Evolutionary conservation across 139 green algal species (phyloP).

Genomic region (Choricystis sp.): DNA sequence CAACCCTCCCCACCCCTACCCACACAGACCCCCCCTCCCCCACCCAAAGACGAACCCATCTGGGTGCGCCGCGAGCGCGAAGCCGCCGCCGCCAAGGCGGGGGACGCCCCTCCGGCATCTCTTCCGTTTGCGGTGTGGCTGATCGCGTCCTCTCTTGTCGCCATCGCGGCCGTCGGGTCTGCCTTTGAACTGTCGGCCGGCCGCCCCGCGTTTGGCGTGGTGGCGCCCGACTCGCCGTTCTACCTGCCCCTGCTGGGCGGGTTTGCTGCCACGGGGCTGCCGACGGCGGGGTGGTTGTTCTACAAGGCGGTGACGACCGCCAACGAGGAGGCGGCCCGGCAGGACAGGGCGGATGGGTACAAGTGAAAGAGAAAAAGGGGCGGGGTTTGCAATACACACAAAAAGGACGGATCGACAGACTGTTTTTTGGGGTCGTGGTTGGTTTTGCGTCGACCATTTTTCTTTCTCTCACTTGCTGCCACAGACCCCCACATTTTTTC

Average conservation of each 20-base stretch:
- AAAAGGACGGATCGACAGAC: neutral
- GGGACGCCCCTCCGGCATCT: slow-evolving; percentile 8
- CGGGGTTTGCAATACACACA: neutral
- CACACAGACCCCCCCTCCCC: too few relatives aligned
- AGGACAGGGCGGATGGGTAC: slow-evolving; percentile 63
- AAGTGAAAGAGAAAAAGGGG: slow-evolving; percentile 1
- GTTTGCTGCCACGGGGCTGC: slow-evolving; percentile 64
- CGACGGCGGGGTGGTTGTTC: slow-evolving; percentile 56
- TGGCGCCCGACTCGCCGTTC: slow-evolving; percentile 38
- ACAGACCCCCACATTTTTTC: too few relatives aligned
- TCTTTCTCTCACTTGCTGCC: too few relatives aligned
- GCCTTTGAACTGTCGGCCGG: slow-evolving; percentile 42
- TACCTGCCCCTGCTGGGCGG: slow-evolving; percentile 59
- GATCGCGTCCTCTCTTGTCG: slow-evolving; percentile 43
- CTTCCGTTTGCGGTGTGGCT: slow-evolving; percentile 65
- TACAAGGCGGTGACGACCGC: slow-evolving; percentile 46
- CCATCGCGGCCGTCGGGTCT: slow-evolving; percentile 63
- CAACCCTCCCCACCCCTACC: neutral
- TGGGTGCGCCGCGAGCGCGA: slow-evolving; percentile 65
- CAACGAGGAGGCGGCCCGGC: slow-evolving; percentile 49
- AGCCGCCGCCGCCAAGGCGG: slow-evolving; percentile 31
- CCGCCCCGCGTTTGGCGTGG: slow-evolving; percentile 36
- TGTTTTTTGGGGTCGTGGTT: too few relatives aligned
- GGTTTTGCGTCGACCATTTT: too few relatives aligned
- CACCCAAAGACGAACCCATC: slow-evolving; percentile 26